Evolutionary conservation across 2,329 filamentous ascomycete genomes (phyloP), one percentile per base, ranked within the genome.

Genomic region (Cercospora sesami): DNA sequence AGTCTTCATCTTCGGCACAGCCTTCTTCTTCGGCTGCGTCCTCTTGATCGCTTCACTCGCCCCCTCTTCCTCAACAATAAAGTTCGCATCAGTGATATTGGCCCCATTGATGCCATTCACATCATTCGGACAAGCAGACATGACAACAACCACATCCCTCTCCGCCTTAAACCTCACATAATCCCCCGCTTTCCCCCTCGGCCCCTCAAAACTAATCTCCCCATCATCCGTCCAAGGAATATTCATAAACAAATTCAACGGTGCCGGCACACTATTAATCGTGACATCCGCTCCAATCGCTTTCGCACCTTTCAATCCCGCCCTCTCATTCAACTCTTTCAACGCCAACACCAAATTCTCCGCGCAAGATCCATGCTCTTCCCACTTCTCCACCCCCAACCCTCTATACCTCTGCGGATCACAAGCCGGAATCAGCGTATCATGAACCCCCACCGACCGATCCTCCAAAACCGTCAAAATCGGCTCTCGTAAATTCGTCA

Each of bases 271-370:
- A 61, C 78, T 80, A 68, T 84, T 83, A 73, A 84, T 81, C 0
- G 81, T 82, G 45, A 84, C 81, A 21, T 83, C 81, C 6, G 82
- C 81, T 26, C 82, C 82, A 3, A 84, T 77, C 23, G 79, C 80
- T 64, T 81, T 81, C 1, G 80, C 76, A 16, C 82, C 82, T 65
- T 83, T 82, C 21, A 84, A 73, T 0, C 82, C 82, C 6, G 80
- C 80, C 18, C 78, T 78, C 68, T 82, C 80, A 73, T 84, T 84
- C 36, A 84, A 73, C 68, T 84, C 81, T 63, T 82, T 81, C 28
- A 84, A 77, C 7, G 82, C 82, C 5, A 84, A 78, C 1, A 84
- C 82, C 4, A 84, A 78, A 70, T 84, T 84, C 73, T 83, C 82
- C 0, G 82, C 82, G 72, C 82, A 84, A 33, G 77, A 80, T 26